Conservation (phyloP, 176 grass and related monocot genomes). For the Musa acuminata region DNA sequence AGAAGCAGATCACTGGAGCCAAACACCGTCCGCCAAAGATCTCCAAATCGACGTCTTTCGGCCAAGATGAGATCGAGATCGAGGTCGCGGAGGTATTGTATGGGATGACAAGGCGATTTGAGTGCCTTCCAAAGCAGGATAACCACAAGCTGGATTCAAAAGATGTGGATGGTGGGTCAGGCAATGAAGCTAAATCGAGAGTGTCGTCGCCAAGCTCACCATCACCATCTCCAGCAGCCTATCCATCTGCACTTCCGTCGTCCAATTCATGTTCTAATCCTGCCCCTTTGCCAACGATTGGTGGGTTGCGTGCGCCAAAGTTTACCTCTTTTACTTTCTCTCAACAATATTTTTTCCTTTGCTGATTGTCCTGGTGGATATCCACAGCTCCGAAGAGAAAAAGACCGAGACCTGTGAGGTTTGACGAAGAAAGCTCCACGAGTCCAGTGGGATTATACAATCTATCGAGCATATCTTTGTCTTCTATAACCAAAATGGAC, state of each 20-base stretch:
- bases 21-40: slow-evolving; percentile 42
- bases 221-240: slow-evolving; percentile 1
- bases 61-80: slow-evolving; percentile 74
- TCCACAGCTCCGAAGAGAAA: slow-evolving; percentile 76
- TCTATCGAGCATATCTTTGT: too few relatives aligned
- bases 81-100: slow-evolving; percentile 98
- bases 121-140: slow-evolving; percentile 44
- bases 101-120: slow-evolving; percentile 78
- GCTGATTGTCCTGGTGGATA: neutral
- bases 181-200: slow-evolving; percentile 47
- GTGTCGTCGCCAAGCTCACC: slow-evolving; percentile 55
- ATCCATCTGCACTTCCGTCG: slow-evolving; percentile 13
- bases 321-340: neutral
- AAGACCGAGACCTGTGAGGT: slow-evolving; percentile 64
- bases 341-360: neutral
- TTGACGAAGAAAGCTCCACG: slow-evolving; percentile 38
- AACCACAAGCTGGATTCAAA: slow-evolving; percentile 47
- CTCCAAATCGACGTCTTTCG: slow-evolving; percentile 62
- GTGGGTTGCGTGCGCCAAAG: slow-evolving; percentile 18
- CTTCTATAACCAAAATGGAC: slow-evolving; percentile 24
- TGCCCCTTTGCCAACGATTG: slow-evolving; percentile 37
- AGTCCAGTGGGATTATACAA: neutral
- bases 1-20: slow-evolving; percentile 49
- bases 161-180: slow-evolving; percentile 21
- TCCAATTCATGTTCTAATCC: slow-evolving; percentile 50